Evolutionary conservation across 1,284 basidiomycete genomes (phyloP).

Genomic region (Apiotrichum siamense): DNA sequence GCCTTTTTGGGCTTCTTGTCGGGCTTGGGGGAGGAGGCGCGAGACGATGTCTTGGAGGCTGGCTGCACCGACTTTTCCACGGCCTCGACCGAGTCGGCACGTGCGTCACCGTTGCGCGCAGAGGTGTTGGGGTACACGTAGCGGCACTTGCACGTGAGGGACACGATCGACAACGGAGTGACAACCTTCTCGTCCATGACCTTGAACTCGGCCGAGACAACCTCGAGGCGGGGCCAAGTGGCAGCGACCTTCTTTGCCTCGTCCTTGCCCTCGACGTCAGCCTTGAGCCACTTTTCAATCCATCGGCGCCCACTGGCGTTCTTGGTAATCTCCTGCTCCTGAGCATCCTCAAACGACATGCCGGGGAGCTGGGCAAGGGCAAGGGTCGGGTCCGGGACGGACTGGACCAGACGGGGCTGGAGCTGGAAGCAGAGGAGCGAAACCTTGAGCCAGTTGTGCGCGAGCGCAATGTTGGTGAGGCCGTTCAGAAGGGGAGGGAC

Average conservation of each 20-base stretch:
- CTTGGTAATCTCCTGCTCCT: constrained; percentile 50
- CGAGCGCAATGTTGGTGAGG: constrained; percentile 71
- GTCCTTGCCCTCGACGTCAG: constrained; percentile 54
- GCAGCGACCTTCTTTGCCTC: constrained; percentile 66
- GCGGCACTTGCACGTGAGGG: constrained; percentile 66
- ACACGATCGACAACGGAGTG: constrained; percentile 82
- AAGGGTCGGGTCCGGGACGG: constrained; percentile 58
- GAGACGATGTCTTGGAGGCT: constrained; percentile 52
- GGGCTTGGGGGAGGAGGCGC: constrained; percentile 43
- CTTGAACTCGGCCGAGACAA: constrained; percentile 81
- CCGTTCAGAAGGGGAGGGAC: constrained; percentile 71
- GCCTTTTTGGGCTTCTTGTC: constrained; percentile 48
- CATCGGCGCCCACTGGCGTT: constrained; percentile 54
- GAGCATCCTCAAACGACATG: constrained; percentile 52
- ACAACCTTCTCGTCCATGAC: constrained; percentile 87
- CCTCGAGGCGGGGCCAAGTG: constrained; percentile 69
- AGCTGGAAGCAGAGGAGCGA: constrained; percentile 74
- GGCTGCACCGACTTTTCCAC: constrained; percentile 46
- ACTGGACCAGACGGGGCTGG: constrained; percentile 79
- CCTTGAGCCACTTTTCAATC: constrained; percentile 47
- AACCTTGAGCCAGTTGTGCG: constrained; percentile 87
- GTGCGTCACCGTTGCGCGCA: constrained; percentile 9
- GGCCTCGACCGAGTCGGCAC: constrained; percentile 23
- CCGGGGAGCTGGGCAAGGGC: constrained; percentile 69
- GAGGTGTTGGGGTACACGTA: constrained; percentile 28